Conservation (phyloP, 352 stramenopile species). For the Phytophthora hibernalis region DNA sequence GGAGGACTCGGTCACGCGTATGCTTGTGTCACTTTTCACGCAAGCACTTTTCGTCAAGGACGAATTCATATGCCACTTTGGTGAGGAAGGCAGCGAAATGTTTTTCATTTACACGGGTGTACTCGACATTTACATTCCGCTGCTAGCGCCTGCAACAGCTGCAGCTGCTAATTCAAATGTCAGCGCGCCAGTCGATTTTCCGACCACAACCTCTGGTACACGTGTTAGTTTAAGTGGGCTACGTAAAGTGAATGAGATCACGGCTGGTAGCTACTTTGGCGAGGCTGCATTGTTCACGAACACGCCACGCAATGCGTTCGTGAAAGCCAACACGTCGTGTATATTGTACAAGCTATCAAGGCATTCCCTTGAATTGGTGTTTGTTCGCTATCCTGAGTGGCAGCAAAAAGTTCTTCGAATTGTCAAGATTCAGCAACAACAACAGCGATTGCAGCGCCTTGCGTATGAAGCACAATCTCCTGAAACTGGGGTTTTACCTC, state of each 20-base stretch:
- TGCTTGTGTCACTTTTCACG: constrained; percentile 65
- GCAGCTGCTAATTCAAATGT: background rate
- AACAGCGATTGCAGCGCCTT: constrained; percentile 56
- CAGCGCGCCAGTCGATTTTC: constrained; percentile 1
- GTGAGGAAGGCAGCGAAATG: constrained; percentile 70
- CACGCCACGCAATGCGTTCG: constrained; percentile 57
- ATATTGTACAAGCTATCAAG: constrained; percentile 66
- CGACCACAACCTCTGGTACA: constrained; percentile 6
- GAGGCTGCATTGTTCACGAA: constrained; percentile 68
- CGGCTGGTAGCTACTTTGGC: constrained; percentile 64
- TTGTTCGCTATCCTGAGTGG: constrained; percentile 67
- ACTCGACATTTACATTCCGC: constrained; percentile 63
- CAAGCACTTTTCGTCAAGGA: constrained; percentile 65
- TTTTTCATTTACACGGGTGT: constrained; percentile 72
- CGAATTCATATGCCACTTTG: constrained; percentile 63
- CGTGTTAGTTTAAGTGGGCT: constrained; percentile 33
- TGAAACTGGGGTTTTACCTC: constrained; percentile 18
- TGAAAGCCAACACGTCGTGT: constrained; percentile 69
- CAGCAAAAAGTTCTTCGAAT: constrained; percentile 71
- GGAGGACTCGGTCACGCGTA: constrained; percentile 60
- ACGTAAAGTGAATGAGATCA: constrained; percentile 69
- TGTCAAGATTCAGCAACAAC: constrained; percentile 69
- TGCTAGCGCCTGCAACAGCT: constrained; percentile 3
- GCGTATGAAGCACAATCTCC: constrained; percentile 47
- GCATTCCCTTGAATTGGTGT: constrained; percentile 64